A percentile compares a stretch with the other conserved stretches of the same genome.
Evolutionary conservation across 2,329 filamentous ascomycete genomes (phyloP).

Genomic region (Hypoxylon sp.): DNA sequence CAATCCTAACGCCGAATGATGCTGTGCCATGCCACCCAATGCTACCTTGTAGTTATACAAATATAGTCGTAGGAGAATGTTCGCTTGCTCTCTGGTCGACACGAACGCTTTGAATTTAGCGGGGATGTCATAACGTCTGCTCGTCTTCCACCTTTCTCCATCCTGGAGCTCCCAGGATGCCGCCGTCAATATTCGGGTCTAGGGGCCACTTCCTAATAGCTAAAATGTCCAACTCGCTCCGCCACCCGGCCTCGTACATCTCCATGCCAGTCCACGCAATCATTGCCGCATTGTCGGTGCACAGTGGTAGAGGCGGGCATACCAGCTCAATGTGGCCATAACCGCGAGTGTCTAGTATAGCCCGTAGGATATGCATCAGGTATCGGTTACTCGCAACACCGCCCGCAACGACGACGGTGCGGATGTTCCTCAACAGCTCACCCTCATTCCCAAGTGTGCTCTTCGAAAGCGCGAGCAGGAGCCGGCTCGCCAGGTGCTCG

Average conservation of each 20-base stretch:
- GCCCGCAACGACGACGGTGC: slow-evolving; percentile 84
- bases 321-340: slow-evolving; percentile 71
- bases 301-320: slow-evolving; percentile 82
- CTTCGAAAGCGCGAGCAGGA: slow-evolving; percentile 74
- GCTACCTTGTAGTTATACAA: slow-evolving; percentile 15
- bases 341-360: slow-evolving; percentile 74
- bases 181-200: slow-evolving; percentile 72
- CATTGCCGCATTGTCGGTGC: slow-evolving; percentile 98
- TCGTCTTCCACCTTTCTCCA: slow-evolving; percentile 56
- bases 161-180: slow-evolving; percentile 72
- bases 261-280: slow-evolving; percentile 94
- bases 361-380: slow-evolving; percentile 74
- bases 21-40: slow-evolving; percentile 17
- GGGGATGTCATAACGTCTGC: slow-evolving; percentile 16
- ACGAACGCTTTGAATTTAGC: not conserved
- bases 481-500: slow-evolving; percentile 84
- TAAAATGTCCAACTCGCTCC: slow-evolving; percentile 70
- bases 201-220: slow-evolving; percentile 80
- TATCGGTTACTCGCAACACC: slow-evolving; percentile 91
- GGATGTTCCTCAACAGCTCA: slow-evolving; percentile 52
- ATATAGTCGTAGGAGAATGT: slow-evolving; percentile 25
- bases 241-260: slow-evolving; percentile 87
- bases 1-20: slow-evolving; percentile 21
- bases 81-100: not conserved
- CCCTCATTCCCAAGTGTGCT: not conserved